Evolutionary conservation across 2,329 filamentous ascomycete genomes (phyloP).

Genomic region (Penicillium sp.): DNA sequence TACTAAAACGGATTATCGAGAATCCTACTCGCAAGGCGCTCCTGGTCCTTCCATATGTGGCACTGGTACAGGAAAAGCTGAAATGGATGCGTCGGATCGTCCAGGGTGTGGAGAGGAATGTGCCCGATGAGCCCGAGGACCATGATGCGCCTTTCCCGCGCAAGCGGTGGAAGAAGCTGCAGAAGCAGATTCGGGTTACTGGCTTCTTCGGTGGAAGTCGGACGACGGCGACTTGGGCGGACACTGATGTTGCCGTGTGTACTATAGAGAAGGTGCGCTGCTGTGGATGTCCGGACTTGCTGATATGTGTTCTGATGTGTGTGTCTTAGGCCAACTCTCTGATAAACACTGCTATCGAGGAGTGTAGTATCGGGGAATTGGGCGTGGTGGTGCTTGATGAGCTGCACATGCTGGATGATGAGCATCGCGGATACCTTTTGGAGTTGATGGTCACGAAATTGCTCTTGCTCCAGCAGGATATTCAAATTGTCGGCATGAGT

Average conservation of each 20-base stretch:
- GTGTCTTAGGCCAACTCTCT: slow-evolving; percentile 70
- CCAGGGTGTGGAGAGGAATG: slow-evolving; percentile 59
- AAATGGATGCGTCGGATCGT: slow-evolving; percentile 74
- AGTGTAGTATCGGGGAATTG: slow-evolving; percentile 69
- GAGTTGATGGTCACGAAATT: slow-evolving; percentile 77
- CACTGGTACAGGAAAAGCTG: slow-evolving; percentile 79
- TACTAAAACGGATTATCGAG: slow-evolving; percentile 73
- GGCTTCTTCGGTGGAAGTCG: slow-evolving; percentile 79
- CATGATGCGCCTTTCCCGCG: slow-evolving; percentile 43
- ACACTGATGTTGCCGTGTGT: slow-evolving; percentile 79
- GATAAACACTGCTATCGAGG: slow-evolving; percentile 74
- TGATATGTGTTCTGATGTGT: slow-evolving; percentile 11
- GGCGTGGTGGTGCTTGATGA: slow-evolving; percentile 75
- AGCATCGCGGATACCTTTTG: slow-evolving; percentile 74
- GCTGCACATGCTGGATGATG: slow-evolving; percentile 82
- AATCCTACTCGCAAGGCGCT: slow-evolving; percentile 70
- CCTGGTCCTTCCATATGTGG: slow-evolving; percentile 76
- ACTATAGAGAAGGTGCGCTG: slow-evolving; percentile 74
- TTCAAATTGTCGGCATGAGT: slow-evolving; percentile 81
- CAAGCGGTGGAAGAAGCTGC: slow-evolving; percentile 63
- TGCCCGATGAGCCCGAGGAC: slow-evolving; percentile 42
- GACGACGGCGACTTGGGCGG: slow-evolving; percentile 69
- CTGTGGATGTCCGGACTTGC: background rate
- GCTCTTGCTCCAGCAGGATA: slow-evolving; percentile 67
- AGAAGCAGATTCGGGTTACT: slow-evolving; percentile 67